Conservation (phyloP, 164 flowering plant genomes). For the Paratinospora sagittata region DNA sequence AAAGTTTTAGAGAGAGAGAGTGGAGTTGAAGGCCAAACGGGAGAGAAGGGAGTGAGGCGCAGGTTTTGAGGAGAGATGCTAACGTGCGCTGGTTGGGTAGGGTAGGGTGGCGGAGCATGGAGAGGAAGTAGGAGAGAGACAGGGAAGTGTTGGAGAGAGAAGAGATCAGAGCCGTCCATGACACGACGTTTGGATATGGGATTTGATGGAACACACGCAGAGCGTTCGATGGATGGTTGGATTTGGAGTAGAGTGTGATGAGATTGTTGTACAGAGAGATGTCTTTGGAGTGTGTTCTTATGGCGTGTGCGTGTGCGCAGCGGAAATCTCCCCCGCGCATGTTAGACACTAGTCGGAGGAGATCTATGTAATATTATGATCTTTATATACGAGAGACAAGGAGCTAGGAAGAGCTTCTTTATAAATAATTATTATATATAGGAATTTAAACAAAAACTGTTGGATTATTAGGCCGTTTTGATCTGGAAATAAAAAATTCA, state of each 20-base stretch:
- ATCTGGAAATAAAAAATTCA: too few relatives aligned
- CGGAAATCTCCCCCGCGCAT: background rate
- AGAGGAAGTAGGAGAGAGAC: conserved; percentile 1
- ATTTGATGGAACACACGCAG: conserved; percentile 5
- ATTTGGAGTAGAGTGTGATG: conserved; percentile 11
- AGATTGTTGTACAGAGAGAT: conserved; percentile 4
- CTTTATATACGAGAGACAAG: too few relatives aligned
- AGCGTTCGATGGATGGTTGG: background rate
- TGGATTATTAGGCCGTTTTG: too few relatives aligned
- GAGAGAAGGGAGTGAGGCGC: background rate
- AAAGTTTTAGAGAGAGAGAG: conserved; percentile 6
- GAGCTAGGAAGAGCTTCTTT: too few relatives aligned
- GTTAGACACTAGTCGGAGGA: background rate
- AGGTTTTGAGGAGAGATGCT: conserved; percentile 9
- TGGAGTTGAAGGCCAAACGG: conserved; percentile 9
- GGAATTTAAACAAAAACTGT: too few relatives aligned
- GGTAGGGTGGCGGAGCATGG: conserved; percentile 10
- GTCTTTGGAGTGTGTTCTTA: background rate
- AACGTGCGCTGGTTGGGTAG: conserved; percentile 11
- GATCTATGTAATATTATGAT: too few relatives aligned
- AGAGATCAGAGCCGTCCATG: conserved; percentile 10
- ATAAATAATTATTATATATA: too few relatives aligned
- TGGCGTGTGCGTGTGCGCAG: background rate
- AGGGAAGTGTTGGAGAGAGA: background rate
- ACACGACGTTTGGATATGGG: background rate